Percentiles rank a stretch among this genome's conserved stretches.
Conservation (phyloP, 2,329 filamentous ascomycete genomes). For the Pseudogymnoascus verrucosus region DNA sequence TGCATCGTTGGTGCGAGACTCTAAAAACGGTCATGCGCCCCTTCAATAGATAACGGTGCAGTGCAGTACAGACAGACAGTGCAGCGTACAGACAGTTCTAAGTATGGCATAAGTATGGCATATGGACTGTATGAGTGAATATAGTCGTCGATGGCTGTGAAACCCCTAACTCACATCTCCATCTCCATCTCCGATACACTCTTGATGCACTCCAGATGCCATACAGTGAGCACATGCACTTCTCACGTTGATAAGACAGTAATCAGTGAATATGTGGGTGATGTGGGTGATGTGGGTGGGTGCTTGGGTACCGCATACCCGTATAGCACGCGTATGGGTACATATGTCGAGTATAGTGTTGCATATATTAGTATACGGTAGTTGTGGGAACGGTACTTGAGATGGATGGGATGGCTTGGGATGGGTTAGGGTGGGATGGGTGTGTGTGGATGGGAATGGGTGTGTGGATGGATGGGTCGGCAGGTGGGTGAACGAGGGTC, state of each 20-base stretch:
- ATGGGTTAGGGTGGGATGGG: too few relatives aligned
- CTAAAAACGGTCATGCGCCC: neutral
- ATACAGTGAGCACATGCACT: neutral
- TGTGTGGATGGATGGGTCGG: too few relatives aligned
- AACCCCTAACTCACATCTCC: neutral
- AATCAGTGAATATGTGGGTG: too few relatives aligned
- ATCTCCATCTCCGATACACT: neutral
- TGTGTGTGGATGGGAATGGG: too few relatives aligned
- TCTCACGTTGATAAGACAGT: neutral
- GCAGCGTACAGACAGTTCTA: neutral
- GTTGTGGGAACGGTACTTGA: neutral
- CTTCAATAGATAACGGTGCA: neutral
- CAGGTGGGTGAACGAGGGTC: too few relatives aligned
- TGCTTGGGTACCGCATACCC: too few relatives aligned
- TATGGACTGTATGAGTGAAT: too few relatives aligned
- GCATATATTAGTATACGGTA: slow-evolving; percentile 6
- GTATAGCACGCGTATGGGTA: neutral
- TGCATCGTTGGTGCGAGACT: neutral
- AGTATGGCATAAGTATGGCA: too few relatives aligned
- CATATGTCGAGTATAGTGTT: neutral
- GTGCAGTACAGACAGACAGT: neutral
- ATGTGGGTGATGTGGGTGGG: too few relatives aligned
- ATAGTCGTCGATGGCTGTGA: neutral
- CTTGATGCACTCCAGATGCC: neutral
- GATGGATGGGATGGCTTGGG: neutral